Base-by-base conservation (phyloP, 768 basidiomycete species). In the Trametes maxima region DNA sequence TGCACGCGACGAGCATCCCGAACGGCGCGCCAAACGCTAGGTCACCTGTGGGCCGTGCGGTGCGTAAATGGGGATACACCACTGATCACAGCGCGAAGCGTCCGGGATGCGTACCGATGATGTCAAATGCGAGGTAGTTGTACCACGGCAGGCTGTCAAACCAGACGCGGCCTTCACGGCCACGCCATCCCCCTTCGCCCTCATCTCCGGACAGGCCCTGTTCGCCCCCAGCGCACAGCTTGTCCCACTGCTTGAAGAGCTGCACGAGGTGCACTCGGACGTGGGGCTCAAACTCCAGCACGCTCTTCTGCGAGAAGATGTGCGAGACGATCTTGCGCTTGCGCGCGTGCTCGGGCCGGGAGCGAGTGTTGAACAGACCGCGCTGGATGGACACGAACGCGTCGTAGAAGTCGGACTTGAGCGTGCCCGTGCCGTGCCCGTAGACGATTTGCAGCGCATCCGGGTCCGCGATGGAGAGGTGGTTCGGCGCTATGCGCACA, bases 281-380 rank as follows among this genome's bases (percentile, higher is more conserved):
- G 61, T 92, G 84, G 0, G 91, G 90, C 72, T 95, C 92, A 62
- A 96, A 95, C 66, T 92, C 90, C 60, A 91, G 71, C 4, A 96
- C 92, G 56, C 75, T 90, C 77, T 94, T 94, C 70, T 90, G 88
- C 1, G 88, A 87, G 75, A 92, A 92, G 67, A 92, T 88, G 69
- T 91, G 85, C 0, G 91, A 88, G 47, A 96, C 84, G 62, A 97
- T 91, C 77, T 96, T 96, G 77, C 94, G 87, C 76, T 95, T 96
- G 44, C 94, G 85, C 6, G 90, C 81, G 71, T 96, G 94, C 59
- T 93, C 90, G 6, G 74, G 70, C 35, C 92, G 85, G 68, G 89
- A 84, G 46, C 92, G 85, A 17, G 89, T 90, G 72, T 88, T 91
- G 82, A 92, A 92, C 28, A 92, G 76, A 1, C 89, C 88, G 76